These are phyloP conservation scores for Zanthoxylum bungeanum DNA, from an alignment of 345 rosid genomes.

Conservation along the genomic window DNA sequence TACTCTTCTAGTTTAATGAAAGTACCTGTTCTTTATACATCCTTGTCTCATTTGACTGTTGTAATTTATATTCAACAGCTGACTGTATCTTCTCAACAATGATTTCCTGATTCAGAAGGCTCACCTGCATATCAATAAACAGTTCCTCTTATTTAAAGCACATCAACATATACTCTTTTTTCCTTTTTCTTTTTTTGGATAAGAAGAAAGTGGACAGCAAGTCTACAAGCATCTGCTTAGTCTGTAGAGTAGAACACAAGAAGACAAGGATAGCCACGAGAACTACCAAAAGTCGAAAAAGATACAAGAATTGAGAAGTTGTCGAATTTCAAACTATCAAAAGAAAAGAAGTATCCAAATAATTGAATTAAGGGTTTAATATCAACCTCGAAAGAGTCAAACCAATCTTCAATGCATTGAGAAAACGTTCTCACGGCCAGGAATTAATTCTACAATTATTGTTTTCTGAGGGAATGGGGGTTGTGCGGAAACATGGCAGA, in stretches of 20 bases:
- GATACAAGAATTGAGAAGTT: neutral
- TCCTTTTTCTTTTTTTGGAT: neutral
- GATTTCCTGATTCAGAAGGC: constrained; percentile 89
- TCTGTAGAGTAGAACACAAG: too few relatives aligned
- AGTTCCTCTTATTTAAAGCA: neutral
- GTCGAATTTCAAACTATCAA: too few relatives aligned
- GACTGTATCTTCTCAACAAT: constrained; percentile 80
- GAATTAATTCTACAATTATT: too few relatives aligned
- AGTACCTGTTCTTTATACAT: constrained; percentile 85
- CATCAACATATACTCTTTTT: neutral
- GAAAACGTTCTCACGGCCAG: too few relatives aligned
- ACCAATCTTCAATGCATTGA: neutral
- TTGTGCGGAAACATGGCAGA: too few relatives aligned
- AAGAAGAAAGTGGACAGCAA: neutral
- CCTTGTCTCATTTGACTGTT: constrained; percentile 68
- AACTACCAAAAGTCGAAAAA: neutral
- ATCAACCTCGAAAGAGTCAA: neutral
- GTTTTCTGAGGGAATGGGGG: too few relatives aligned
- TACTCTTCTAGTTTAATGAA: constrained; percentile 4
- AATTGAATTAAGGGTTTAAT: neutral
- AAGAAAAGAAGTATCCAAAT: neutral
- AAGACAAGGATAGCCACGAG: neutral
- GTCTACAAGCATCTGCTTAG: too few relatives aligned
- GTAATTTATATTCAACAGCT: constrained; percentile 63
- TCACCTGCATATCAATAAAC: constrained; percentile 54